phyloP scores from a whole-genome alignment of 139 green algal species.

The Ostreobium quekettii region DNA sequence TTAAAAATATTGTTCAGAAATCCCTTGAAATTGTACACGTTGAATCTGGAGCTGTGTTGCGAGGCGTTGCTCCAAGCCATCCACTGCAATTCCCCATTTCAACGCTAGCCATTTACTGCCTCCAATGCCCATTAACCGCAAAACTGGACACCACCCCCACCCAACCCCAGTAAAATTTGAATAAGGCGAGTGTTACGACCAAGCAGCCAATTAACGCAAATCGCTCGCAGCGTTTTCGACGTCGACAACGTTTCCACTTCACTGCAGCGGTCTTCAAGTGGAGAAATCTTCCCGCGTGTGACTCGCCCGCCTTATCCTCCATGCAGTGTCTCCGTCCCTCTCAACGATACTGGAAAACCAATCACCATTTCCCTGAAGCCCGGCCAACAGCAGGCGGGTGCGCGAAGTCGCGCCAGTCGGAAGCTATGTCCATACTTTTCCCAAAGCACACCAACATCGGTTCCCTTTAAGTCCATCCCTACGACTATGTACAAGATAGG shows the following conservation, averaged over 20 bases:
- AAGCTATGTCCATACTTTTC: conserved; percentile 8
- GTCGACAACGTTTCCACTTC: background rate
- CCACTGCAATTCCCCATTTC: too few relatives aligned
- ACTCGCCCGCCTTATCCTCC: background rate
- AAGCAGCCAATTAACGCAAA: background rate
- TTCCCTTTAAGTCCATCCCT: background rate
- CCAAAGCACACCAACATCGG: background rate
- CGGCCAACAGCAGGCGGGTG: background rate
- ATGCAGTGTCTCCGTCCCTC: background rate
- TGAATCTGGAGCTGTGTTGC: too few relatives aligned
- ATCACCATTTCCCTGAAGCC: background rate
- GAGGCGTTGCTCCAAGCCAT: too few relatives aligned
- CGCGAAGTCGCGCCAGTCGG: background rate
- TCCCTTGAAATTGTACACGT: too few relatives aligned
- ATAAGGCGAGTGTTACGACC: background rate
- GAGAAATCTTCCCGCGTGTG: background rate
- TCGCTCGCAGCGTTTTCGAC: background rate
- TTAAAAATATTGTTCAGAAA: too few relatives aligned
- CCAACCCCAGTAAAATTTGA: background rate
- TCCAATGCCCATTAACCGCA: background rate
- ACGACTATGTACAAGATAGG: background rate
- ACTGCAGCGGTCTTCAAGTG: background rate
- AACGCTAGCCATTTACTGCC: too few relatives aligned
- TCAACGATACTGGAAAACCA: background rate
- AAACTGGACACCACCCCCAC: background rate